These are phyloP conservation scores for Sanghuangporus weigelae DNA, from an alignment of 1,284 basidiomycete genomes.

Conservation along the genomic window DNA sequence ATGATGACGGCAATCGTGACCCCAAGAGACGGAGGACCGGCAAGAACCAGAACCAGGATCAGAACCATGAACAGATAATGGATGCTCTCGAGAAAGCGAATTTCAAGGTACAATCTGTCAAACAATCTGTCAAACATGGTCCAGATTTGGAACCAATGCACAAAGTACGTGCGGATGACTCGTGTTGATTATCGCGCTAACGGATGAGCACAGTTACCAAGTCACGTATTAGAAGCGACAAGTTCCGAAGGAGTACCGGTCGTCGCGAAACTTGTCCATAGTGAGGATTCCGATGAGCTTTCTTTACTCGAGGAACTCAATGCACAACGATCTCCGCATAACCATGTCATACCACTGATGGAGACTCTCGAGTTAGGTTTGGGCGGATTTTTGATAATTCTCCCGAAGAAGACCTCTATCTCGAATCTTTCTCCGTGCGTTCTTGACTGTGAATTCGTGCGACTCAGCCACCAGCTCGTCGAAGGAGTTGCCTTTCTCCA, in stretches of 20 bases:
- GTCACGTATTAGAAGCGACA: neutral
- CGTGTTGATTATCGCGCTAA: neutral
- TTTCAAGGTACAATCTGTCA: too few relatives aligned
- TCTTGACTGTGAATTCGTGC: neutral
- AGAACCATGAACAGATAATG: too few relatives aligned
- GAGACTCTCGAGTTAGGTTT: neutral
- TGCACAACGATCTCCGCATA: neutral
- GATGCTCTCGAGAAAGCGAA: too few relatives aligned
- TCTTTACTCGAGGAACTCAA: neutral
- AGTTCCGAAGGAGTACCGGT: neutral
- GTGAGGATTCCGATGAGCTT: neutral
- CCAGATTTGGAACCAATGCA: neutral
- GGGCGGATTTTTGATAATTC: neutral
- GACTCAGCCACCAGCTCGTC: neutral
- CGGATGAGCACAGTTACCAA: neutral
- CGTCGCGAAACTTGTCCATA: neutral
- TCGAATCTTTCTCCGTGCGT: neutral
- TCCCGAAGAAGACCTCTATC: neutral
- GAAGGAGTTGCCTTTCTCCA: slow-evolving; percentile 1
- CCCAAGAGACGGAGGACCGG: too few relatives aligned
- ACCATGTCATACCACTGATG: neutral
- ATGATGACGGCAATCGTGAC: too few relatives aligned
- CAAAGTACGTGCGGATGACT: neutral
- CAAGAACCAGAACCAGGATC: too few relatives aligned
- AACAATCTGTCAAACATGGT: too few relatives aligned